A percentile compares a stretch with the other conserved stretches of the same genome.
These are phyloP conservation scores for Trichoderma arundinaceum DNA, from an alignment of 2,329 filamentous ascomycete species.

Conservation along the genomic window DNA sequence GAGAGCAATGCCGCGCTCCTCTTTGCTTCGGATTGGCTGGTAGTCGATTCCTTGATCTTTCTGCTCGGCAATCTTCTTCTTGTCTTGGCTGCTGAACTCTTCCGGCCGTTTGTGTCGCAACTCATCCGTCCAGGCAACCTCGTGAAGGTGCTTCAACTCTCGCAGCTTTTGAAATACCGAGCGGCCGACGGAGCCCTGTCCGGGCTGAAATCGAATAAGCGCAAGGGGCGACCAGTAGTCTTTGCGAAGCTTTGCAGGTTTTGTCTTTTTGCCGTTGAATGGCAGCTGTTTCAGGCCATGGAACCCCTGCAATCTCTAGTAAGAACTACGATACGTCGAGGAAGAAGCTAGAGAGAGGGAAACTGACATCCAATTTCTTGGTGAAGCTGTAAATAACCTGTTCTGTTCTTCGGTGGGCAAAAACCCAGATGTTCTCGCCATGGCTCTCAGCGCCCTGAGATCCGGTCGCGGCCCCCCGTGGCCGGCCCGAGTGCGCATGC, in stretches of 20 bases:
- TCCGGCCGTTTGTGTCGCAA: constrained; percentile 49
- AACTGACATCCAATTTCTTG: constrained; percentile 53
- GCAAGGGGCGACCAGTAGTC: constrained; percentile 71
- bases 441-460: constrained; percentile 48
- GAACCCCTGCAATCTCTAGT: constrained; percentile 42
- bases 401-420: constrained; percentile 55
- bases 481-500: constrained; percentile 41
- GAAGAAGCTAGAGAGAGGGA: too few species aligned
- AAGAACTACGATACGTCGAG: background rate
- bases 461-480: constrained; percentile 37
- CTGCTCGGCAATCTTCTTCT: constrained; percentile 43
- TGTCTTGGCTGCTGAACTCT: constrained; percentile 44
- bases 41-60: constrained; percentile 43
- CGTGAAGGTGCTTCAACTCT: constrained; percentile 67
- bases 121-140: constrained; percentile 63
- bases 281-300: constrained; percentile 62
- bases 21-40: constrained; percentile 45
- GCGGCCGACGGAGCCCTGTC: constrained; percentile 59
- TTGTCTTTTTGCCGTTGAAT: constrained; percentile 71
- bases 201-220: constrained; percentile 61
- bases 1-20: constrained; percentile 57
- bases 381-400: constrained; percentile 60
- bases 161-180: constrained; percentile 67
- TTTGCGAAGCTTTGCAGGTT: constrained; percentile 66
- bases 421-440: constrained; percentile 65